Conservation (phyloP, 192 early-diverging fungal genomes). For the Mortierella hygrophila region DNA sequence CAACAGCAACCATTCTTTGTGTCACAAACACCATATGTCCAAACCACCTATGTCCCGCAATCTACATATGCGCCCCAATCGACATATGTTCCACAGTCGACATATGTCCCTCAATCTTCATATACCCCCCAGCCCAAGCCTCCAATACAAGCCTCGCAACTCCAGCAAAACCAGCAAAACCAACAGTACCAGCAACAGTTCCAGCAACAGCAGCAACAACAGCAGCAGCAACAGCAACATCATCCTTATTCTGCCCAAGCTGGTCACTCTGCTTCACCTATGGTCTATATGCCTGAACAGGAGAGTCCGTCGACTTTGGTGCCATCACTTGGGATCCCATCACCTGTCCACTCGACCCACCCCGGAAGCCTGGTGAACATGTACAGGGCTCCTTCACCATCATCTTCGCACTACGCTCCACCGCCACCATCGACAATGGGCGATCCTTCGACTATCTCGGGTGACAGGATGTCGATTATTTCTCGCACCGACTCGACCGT, state of each 20-base stretch:
- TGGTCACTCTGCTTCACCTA: neutral
- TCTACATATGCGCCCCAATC: conserved; percentile 1
- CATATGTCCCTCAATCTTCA: conserved; percentile 22
- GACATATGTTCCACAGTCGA: conserved; percentile 1
- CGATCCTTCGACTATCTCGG: neutral
- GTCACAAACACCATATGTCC: neutral
- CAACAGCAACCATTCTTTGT: conserved; percentile 4
- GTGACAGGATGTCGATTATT: neutral
- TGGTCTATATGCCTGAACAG: neutral
- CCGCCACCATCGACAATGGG: neutral
- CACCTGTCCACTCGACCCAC: conserved; percentile 1
- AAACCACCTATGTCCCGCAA: neutral
- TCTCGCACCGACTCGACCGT: neutral
- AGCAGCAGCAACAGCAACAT: neutral
- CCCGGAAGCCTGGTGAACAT: neutral
- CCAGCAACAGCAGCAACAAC: neutral
- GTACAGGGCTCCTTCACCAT: neutral
- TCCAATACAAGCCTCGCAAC: neutral
- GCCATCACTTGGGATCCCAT: conserved; percentile 21
- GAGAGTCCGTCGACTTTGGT: conserved; percentile 27
- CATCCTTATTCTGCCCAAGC: neutral
- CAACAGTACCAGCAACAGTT: conserved; percentile 3
- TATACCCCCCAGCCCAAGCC: conserved; percentile 11
- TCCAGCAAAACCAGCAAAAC: neutral
- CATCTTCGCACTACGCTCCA: neutral